Conservation (phyloP, 192 early-diverging fungal species). For the Gonapodya prolifera region DNA sequence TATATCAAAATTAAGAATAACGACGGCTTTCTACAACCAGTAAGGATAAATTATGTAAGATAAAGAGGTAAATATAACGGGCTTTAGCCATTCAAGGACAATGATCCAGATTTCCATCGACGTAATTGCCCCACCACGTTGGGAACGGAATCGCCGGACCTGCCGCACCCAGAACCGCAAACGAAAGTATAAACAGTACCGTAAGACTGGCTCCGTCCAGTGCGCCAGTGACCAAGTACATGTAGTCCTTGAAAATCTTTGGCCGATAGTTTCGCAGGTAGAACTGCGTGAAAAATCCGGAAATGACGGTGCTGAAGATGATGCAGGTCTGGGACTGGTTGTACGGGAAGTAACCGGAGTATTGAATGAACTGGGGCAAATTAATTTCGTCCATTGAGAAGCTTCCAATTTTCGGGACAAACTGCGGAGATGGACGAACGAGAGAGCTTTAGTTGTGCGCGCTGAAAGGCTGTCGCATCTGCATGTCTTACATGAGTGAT, state of each 20-base stretch:
- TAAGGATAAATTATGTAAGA: too few relatives aligned
- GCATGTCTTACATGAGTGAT: background rate
- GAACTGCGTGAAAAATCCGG: background rate
- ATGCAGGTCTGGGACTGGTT: background rate
- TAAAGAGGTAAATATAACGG: too few relatives aligned
- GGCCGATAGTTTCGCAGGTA: background rate
- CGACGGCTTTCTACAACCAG: too few relatives aligned
- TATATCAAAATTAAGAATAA: too few relatives aligned
- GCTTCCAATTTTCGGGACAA: background rate
- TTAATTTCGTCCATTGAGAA: background rate
- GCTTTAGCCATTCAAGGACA: background rate
- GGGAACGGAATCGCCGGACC: background rate
- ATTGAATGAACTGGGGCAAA: background rate
- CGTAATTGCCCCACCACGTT: background rate
- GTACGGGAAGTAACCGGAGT: background rate
- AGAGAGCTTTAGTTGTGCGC: too few relatives aligned
- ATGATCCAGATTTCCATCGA: background rate
- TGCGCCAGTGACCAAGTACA: background rate
- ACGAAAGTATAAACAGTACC: background rate
- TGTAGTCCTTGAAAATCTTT: background rate
- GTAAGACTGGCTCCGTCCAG: background rate
- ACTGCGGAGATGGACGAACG: background rate
- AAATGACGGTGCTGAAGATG: background rate
- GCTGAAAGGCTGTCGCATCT: too few relatives aligned
- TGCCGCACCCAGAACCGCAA: background rate